Evolutionary conservation across 2,329 filamentous ascomycete species (phyloP).

Genomic region (Alternaria viburni): DNA sequence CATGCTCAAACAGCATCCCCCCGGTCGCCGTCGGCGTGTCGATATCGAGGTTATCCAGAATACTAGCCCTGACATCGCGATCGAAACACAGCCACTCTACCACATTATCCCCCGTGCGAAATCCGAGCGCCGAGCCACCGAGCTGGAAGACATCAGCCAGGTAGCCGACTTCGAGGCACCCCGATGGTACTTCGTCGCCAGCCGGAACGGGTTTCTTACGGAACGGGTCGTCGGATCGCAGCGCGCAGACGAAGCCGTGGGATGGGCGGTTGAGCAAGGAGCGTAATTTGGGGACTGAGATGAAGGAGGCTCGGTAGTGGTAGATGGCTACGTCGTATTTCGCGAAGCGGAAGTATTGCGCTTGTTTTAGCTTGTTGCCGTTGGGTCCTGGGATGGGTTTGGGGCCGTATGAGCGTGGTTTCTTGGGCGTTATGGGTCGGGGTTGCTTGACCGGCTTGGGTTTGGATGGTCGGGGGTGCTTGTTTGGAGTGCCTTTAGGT

Average conservation of each 20-base stretch:
- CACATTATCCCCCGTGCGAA: slow-evolving; percentile 11
- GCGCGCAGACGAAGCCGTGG: slow-evolving; percentile 17
- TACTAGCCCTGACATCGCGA: not conserved
- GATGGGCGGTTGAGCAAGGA: not conserved
- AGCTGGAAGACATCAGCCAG: slow-evolving; percentile 21
- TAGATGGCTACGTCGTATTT: slow-evolving; percentile 24
- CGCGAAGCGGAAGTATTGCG: slow-evolving; percentile 22
- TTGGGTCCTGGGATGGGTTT: not conserved
- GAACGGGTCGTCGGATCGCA: slow-evolving; percentile 20
- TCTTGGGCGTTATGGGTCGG: not conserved
- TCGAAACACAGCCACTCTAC: slow-evolving; percentile 35
- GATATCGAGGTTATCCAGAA: slow-evolving; percentile 8
- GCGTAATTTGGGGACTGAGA: slow-evolving; percentile 10
- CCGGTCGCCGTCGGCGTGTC: not conserved
- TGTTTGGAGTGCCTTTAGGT: not conserved
- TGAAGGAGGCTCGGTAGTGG: slow-evolving; percentile 17
- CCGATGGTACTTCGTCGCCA: slow-evolving; percentile 24
- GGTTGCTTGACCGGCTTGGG: not conserved
- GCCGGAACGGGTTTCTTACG: not conserved
- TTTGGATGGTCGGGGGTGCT: not conserved
- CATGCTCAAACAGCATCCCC: slow-evolving; percentile 25
- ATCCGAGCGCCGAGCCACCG: slow-evolving; percentile 30
- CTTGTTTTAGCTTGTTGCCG: slow-evolving; percentile 2
- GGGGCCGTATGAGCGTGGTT: not conserved
- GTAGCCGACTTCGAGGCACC: slow-evolving; percentile 26